Evolutionary conservation across 108 stramenopile species (phyloP).

Genomic region (Pelagomonas calceolata): DNA sequence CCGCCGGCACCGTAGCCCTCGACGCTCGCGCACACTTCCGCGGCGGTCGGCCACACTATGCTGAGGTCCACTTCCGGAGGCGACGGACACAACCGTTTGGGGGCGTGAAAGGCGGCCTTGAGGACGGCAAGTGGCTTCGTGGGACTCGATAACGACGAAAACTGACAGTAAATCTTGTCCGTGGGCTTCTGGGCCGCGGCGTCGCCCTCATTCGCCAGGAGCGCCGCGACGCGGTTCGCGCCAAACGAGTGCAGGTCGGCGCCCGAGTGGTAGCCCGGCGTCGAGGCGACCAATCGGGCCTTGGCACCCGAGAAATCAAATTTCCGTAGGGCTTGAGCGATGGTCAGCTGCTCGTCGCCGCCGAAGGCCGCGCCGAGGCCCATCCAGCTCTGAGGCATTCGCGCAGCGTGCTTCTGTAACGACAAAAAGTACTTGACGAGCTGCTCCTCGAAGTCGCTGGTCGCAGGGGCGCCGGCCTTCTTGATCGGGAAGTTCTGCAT

Average conservation of each 20-base stretch:
- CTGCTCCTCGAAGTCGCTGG: constrained; percentile 46
- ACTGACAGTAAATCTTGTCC: not conserved
- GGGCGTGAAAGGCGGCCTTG: too few species aligned
- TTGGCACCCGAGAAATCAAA: constrained; percentile 58
- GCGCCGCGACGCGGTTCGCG: constrained; percentile 38
- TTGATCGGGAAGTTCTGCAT: constrained; percentile 61
- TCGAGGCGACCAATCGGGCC: constrained; percentile 55
- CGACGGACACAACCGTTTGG: too few species aligned
- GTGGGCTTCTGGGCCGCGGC: constrained; percentile 7
- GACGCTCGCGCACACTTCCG: constrained; percentile 44
- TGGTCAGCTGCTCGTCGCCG: constrained; percentile 5
- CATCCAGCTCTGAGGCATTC: not conserved
- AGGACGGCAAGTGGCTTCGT: too few species aligned
- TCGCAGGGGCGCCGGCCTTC: constrained; percentile 9
- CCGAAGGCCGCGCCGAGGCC: not conserved
- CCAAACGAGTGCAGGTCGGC: constrained; percentile 23
- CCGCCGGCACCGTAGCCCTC: constrained; percentile 55
- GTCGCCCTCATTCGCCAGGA: constrained; percentile 37
- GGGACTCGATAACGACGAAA: not conserved
- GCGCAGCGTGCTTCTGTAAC: constrained; percentile 36
- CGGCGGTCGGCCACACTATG: constrained; percentile 57
- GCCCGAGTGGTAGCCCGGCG: constrained; percentile 47
- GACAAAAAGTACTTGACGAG: constrained; percentile 51
- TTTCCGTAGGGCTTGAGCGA: constrained; percentile 32
- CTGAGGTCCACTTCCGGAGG: too few species aligned